Evolutionary conservation across 805 yeast genomes (phyloP), one percentile per base, ranked within the genome.

Genomic region (Ogataea trehaloabstinens): DNA sequence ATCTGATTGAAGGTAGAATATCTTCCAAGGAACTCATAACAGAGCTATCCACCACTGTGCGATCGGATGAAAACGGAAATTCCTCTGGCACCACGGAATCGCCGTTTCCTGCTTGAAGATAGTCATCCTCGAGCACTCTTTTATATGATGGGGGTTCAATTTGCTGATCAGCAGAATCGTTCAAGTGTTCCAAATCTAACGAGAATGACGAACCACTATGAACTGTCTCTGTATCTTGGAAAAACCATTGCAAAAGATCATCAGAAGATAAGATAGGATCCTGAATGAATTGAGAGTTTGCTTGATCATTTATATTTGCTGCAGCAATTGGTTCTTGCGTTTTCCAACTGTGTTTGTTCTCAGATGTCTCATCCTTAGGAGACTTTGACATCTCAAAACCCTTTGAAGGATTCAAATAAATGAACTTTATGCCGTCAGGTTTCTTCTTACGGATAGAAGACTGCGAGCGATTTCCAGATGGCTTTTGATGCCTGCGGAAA

Each of bases 391-490:
- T 19, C 7, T 17, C 20, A 17, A 8, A 11, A 19, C 7, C 22
- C 13, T 11, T 30, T 27, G 30, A 12, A 8, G 34, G 34, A 16
- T 30, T 30, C 12, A 30, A 19, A 17, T 30, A 30, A 8, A 30
- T 30, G 15, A 30, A 30, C 22, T 30, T 30, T 17, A 17, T 30
- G 11, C 20, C 21, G 15, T 27, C n/a, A n/a, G 30, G 8, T 19
- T 13, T 19, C 12, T 28, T 19, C 21, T 27, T 11, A 3, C 15
- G 21, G n/a, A 6, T 15, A 55, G 34, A 59, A 54, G 24, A 10
- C 72, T 70, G 35, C 68, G 71, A 37, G 64, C 18, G 2, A 61
- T 48, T 38, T 61, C 53, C 43, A 78, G 84, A 52, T 73, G 76
- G 28, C 72, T 58, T 50, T 71, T 69, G 49, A n/a, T 27, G 30